Percentiles rank a stretch among this genome's conserved stretches.
phyloP scores from a whole-genome alignment of 1,139 yeast species.

The Kurtzmaniella natalensis region DNA sequence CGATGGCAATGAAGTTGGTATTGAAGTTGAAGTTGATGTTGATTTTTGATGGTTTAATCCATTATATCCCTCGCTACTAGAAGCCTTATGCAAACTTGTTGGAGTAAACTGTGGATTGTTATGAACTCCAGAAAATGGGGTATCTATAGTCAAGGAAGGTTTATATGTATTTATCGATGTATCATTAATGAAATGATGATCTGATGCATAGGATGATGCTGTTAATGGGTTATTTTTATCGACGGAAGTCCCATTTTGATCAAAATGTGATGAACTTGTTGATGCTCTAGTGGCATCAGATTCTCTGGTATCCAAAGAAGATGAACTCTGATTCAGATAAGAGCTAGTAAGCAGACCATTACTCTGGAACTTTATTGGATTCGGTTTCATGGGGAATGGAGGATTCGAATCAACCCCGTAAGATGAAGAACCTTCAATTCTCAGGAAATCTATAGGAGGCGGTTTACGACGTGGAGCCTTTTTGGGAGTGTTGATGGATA shows the following conservation, averaged over 20 bases:
- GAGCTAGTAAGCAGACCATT: neutral
- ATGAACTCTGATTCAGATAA: neutral
- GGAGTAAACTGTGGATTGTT: slow-evolving; percentile 2
- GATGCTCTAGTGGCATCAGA: neutral
- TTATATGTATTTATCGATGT: neutral
- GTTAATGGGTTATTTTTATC: neutral
- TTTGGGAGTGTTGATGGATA: slow-evolving; percentile 3
- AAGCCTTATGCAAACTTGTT: too few relatives aligned
- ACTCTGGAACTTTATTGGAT: neutral
- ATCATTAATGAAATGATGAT: neutral
- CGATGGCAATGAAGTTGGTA: neutral
- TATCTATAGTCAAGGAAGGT: neutral
- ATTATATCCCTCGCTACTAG: too few relatives aligned
- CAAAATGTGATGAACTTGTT: neutral
- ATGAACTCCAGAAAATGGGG: neutral
- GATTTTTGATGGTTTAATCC: neutral
- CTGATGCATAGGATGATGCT: neutral
- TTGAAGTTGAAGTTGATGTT: neutral
- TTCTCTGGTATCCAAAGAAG: neutral
- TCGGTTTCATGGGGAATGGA: slow-evolving; percentile 1
- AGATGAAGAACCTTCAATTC: slow-evolving; percentile 28
- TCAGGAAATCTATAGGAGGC: slow-evolving; percentile 41
- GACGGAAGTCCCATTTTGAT: neutral
- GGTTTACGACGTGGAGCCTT: slow-evolving; percentile 35
- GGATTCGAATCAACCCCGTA: slow-evolving; percentile 8